Evolutionary conservation across 805 yeast species (phyloP).

Genomic region (Lipomyces chichibuensis): DNA sequence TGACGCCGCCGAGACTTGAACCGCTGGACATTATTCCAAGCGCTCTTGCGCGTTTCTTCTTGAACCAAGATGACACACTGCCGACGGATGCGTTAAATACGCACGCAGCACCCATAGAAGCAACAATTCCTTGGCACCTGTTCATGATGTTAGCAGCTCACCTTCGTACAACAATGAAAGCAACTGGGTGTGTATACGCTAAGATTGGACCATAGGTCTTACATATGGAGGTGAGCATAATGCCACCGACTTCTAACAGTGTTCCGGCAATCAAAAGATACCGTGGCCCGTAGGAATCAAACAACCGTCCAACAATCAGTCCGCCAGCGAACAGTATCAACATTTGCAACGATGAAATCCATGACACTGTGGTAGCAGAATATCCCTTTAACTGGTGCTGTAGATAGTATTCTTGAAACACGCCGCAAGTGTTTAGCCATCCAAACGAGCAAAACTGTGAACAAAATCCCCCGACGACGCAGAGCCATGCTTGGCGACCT

Average conservation of each 20-base stretch:
- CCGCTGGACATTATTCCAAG: conserved; percentile 55
- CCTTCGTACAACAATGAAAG: conserved; percentile 49
- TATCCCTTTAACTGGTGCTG: conserved; percentile 34
- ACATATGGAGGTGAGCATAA: conserved; percentile 46
- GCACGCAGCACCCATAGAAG: conserved; percentile 28
- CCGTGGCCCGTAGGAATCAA: conserved; percentile 36
- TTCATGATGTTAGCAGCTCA: conserved; percentile 49
- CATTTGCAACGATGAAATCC: conserved; percentile 45
- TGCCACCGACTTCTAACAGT: conserved; percentile 38
- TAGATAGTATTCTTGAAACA: conserved; percentile 41
- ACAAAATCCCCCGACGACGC: conserved; percentile 57
- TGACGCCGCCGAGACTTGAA: conserved; percentile 56
- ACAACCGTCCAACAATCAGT: conserved; percentile 31
- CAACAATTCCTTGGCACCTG: conserved; percentile 45
- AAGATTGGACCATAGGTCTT: conserved; percentile 55
- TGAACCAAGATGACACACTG: conserved; percentile 46
- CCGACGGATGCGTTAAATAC: conserved; percentile 30
- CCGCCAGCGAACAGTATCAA: conserved; percentile 38
- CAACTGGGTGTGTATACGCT: conserved; percentile 54
- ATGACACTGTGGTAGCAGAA: conserved; percentile 41
- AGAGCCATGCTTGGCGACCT: conserved; percentile 59
- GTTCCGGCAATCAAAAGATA: conserved; percentile 36
- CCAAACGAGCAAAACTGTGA: conserved; percentile 67
- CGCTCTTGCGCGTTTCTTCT: conserved; percentile 51
- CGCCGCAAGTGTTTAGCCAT: conserved; percentile 42